Evolutionary conservation across 371 early-diverging fungal genomes (phyloP), one percentile per base, ranked within the genome.

Genomic region (Mortierella sp.): DNA sequence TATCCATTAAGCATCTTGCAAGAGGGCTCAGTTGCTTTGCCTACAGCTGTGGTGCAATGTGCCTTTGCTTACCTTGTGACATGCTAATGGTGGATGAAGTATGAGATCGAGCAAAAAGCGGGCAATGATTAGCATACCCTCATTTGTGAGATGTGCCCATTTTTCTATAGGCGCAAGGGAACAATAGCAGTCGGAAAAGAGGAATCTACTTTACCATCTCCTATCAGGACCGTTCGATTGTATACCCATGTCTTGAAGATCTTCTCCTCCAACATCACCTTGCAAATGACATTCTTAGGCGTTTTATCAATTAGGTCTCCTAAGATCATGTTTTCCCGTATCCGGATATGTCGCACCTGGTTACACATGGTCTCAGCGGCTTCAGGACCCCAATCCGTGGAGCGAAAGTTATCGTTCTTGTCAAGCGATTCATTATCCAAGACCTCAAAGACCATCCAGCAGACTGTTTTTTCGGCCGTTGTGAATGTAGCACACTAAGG

Each of bases 301-400:
- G 54, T 53, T 23, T 53, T 53, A 39, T 64, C 64, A 19, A 46
- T 59, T 28, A 64, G 7, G 23, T 71, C 71, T 0, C 61, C 61
- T 13, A 71, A 8, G 2, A 55, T 60, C 45, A 58, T 6, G 16
- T 21, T 51, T 1, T 46, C 47, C 6, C 28, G 31, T 1, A 60
- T 34, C 4, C 47, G 54, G 13, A 60, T 49, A 21, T 67, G 9
- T 5, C 56, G 27, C 2, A 60, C 50, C 30, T 67, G 50, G 1
- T 41, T 39, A 8, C 56, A 55, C 61, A 67, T 60, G 4, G 58
- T 34, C 24, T 67, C 61, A 8, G 61, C 56, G 10, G 34, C 34
- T 10, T 34, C 34, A 10, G 34, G 34, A 7, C 34, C 34, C 34
- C 34, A 34, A 7, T 1, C 39, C 30, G 3, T 60, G 24, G 54